These are phyloP conservation scores for Trametes villosa DNA, from an alignment of 768 basidiomycete species.

Conservation along the genomic window DNA sequence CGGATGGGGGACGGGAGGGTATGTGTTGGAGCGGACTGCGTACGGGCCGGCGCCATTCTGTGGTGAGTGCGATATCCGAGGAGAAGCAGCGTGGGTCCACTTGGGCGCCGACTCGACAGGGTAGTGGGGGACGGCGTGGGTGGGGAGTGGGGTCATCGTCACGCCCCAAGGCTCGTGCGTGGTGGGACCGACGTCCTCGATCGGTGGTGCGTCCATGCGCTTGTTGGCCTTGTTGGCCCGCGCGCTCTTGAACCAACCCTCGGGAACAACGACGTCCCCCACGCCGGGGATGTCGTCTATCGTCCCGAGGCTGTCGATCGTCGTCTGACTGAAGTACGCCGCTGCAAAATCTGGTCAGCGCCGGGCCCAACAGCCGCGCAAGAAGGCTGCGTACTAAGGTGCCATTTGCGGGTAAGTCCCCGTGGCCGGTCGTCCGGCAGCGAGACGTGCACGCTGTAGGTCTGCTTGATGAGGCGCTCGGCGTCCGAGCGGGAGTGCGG, in stretches of 20 bases:
- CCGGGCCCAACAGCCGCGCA: neutral
- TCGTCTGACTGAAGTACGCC: slow-evolving; percentile 84
- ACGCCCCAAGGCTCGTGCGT: slow-evolving; percentile 31
- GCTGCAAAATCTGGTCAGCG: slow-evolving; percentile 46
- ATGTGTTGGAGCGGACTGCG: slow-evolving; percentile 13
- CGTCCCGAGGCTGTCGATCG: slow-evolving; percentile 69
- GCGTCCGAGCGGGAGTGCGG: slow-evolving; percentile 31
- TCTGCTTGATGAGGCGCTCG: slow-evolving; percentile 57
- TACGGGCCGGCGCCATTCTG: slow-evolving; percentile 5
- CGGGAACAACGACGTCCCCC: slow-evolving; percentile 68
- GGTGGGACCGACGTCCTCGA: slow-evolving; percentile 28
- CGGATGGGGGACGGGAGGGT: slow-evolving; percentile 14
- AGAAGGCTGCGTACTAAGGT: slow-evolving; percentile 46
- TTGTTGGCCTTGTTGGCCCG: slow-evolving; percentile 60
- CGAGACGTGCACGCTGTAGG: slow-evolving; percentile 54
- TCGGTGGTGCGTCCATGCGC: slow-evolving; percentile 27
- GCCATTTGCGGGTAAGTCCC: slow-evolving; percentile 53
- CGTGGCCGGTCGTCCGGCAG: slow-evolving; percentile 48
- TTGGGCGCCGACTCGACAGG: slow-evolving; percentile 8
- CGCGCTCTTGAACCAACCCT: slow-evolving; percentile 80
- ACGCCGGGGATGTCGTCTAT: slow-evolving; percentile 72
- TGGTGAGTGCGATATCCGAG: slow-evolving; percentile 9
- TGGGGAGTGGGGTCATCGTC: slow-evolving; percentile 15
- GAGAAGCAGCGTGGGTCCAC: slow-evolving; percentile 10
- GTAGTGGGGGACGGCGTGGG: slow-evolving; percentile 13